Base-by-base conservation (phyloP, 371 early-diverging fungal genomes). In the Aphelidium insulamus region DNA sequence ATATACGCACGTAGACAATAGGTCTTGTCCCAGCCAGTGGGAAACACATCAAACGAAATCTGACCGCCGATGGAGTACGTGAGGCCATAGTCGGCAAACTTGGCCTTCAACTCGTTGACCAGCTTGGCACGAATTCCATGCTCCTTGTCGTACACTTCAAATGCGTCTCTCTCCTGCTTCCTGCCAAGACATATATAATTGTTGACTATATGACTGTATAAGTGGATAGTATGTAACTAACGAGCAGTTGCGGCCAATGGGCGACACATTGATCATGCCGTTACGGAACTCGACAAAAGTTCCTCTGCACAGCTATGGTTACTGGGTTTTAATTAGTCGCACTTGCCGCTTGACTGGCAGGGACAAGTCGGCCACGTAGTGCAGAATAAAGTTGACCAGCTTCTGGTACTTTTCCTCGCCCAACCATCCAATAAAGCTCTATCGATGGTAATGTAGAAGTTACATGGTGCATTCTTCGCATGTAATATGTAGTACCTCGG, bases 41-140 rank as follows among this genome's bases (percentile, higher is more conserved):
- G 99, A 70, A 99, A 97, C 14, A 97, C 86, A 55, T 99, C 99
- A 48, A 99, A 95, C 4, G 97, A 97, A 50, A 99, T 99, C 57
- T 99, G 92, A 11, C 99, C 98, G 29, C 72, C 99, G 47, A 99
- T 98, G 10, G 90, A 90, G 65, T 72, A 98, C 28, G 84, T 87
- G 46, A 98, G 55, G 8, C 66, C 70, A 44, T 73, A 70, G 49
- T 88, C 76, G 7, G 78, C 54, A 62, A 98, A 98, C 46, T 83
- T 72, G 23, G 64, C 54, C 56, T 76, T 72, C 21, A 98, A 56
- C 5, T 62, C 81, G 34, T 57, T 59, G 9, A 97, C 88, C 52
- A 98, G 79, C 46, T 75, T 75, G 31, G 70, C 55, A 36, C 97
- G 77, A 37, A 91, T 57, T 46, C 59, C 57, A 64, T 71, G 66